Percentiles rank a stretch among this genome's conserved stretches.
phyloP scores from a whole-genome alignment of 208 protist species.

The Trypanosoma brucei region DNA sequence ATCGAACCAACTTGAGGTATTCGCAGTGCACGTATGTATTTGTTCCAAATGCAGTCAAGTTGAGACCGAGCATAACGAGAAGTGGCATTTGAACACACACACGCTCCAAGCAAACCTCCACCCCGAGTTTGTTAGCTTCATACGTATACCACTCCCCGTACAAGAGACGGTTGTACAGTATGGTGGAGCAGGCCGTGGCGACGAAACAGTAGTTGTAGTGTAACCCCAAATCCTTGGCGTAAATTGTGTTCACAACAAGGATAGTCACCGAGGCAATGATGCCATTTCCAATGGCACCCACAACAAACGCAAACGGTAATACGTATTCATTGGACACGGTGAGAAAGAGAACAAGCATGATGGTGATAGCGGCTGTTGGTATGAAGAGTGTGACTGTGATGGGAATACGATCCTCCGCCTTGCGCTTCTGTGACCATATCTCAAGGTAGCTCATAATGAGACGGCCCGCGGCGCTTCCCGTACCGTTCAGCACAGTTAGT shows the following conservation, averaged over 20 bases:
- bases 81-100: slow-evolving; percentile 17
- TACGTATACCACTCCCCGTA: slow-evolving; percentile 75
- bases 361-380: slow-evolving; percentile 1
- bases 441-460: slow-evolving; percentile 24
- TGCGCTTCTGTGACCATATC: slow-evolving; percentile 12
- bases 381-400: slow-evolving; percentile 25
- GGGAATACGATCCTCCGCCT: slow-evolving; percentile 19
- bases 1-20: slow-evolving; percentile 9
- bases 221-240: slow-evolving; percentile 67
- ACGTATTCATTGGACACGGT: slow-evolving; percentile 15
- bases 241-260: slow-evolving; percentile 69
- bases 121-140: slow-evolving; percentile 42
- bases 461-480: slow-evolving; percentile 27
- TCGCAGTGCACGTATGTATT: slow-evolving; percentile 14
- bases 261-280: slow-evolving; percentile 56
- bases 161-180: slow-evolving; percentile 66
- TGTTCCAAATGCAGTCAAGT: slow-evolving; percentile 1
- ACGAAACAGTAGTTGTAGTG: slow-evolving; percentile 78
- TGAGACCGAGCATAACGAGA: slow-evolving; percentile 11
- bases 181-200: slow-evolving; percentile 30
- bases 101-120: slow-evolving; percentile 33
- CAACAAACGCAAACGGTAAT: slow-evolving; percentile 48
- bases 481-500: slow-evolving; percentile 24
- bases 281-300: slow-evolving; percentile 63
- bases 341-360: slow-evolving; percentile 15